Percentiles rank a stretch among this genome's conserved stretches.
Evolutionary conservation across 208 protist genomes (phyloP).

Genomic region (Zelonia costaricensis): DNA sequence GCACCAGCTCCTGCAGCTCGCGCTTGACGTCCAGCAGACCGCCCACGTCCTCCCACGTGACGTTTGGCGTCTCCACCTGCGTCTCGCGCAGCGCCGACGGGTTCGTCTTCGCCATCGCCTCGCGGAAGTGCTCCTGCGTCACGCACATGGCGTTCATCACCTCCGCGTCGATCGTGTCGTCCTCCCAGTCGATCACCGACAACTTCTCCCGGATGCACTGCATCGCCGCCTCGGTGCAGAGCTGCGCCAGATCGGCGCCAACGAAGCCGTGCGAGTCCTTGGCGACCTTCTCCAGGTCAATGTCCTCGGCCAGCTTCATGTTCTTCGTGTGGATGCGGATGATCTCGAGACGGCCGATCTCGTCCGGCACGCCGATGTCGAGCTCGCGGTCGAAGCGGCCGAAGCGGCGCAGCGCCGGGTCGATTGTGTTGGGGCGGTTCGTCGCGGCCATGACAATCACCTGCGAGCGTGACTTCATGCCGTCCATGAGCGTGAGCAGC

Average conservation of each 20-base stretch:
- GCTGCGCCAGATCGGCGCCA: slow-evolving; percentile 98
- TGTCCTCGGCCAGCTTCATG: slow-evolving; percentile 99
- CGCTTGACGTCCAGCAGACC: slow-evolving; percentile 98
- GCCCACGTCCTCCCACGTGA: slow-evolving; percentile 99
- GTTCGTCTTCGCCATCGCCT: slow-evolving; percentile 96
- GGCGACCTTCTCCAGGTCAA: slow-evolving; percentile 98
- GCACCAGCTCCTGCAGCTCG: slow-evolving; percentile 99
- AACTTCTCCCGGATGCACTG: slow-evolving; percentile 99
- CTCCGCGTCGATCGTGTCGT: slow-evolving; percentile 99
- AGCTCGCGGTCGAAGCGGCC: slow-evolving; percentile 99
- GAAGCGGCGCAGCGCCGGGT: slow-evolving; percentile 99
- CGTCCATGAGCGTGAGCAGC: slow-evolving; percentile 99
- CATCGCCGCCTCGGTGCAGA: slow-evolving; percentile 99
- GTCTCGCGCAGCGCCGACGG: slow-evolving; percentile 99
- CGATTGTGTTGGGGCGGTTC: slow-evolving; percentile 99
- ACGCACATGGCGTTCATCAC: slow-evolving; percentile 98
- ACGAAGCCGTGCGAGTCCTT: slow-evolving; percentile 99
- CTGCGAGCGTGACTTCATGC: slow-evolving; percentile 97
- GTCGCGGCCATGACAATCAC: slow-evolving; percentile 99
- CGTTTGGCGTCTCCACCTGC: slow-evolving; percentile 99
- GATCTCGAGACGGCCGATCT: slow-evolving; percentile 99
- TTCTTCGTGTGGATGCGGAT: slow-evolving; percentile 99
- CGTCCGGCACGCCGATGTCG: slow-evolving; percentile 99
- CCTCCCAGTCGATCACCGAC: slow-evolving; percentile 99
- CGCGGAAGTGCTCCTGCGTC: slow-evolving; percentile 99